Evolutionary conservation across 305 asterid species (phyloP).

Genomic region (Solanum hybrid): DNA sequence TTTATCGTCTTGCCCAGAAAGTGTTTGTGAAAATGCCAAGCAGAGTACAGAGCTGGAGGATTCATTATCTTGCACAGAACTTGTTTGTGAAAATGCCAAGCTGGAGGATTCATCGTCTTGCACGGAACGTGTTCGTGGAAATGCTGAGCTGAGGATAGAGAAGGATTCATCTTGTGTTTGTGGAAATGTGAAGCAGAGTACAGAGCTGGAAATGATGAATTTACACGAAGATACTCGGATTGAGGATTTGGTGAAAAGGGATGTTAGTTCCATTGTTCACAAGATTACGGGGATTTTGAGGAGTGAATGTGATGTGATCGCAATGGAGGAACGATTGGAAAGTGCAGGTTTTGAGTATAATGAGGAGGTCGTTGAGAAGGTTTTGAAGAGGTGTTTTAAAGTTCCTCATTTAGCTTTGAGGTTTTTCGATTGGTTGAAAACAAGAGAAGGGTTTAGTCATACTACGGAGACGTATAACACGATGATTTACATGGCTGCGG

Average conservation of each 20-base stretch:
- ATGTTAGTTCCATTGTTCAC: constrained; percentile 53
- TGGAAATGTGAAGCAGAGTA: constrained; percentile 44
- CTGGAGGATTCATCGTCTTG: constrained; percentile 6
- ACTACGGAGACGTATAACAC: constrained; percentile 41
- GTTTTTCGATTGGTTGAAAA: constrained; percentile 69
- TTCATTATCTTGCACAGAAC: constrained; percentile 14
- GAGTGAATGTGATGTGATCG: constrained; percentile 20
- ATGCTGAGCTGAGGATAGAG: constrained; percentile 34
- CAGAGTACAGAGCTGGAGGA: background rate
- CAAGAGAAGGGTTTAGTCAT: constrained; percentile 38
- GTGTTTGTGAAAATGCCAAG: constrained; percentile 59
- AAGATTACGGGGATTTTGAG: constrained; percentile 58
- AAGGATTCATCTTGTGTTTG: constrained; percentile 26
- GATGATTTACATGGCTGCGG: constrained; percentile 58
- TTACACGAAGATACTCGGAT: background rate
- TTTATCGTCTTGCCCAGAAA: constrained; percentile 10
- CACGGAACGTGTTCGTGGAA: constrained; percentile 37
- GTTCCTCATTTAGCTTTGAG: constrained; percentile 67
- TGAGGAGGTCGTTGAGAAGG: constrained; percentile 60
- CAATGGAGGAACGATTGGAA: constrained; percentile 64
- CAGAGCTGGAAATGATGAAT: constrained; percentile 7
- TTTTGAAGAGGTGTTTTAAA: constrained; percentile 77
- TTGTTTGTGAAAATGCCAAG: constrained; percentile 61
- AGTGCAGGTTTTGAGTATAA: constrained; percentile 27
- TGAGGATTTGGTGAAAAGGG: constrained; percentile 19